Conservation (phyloP, 257 asterid species). For the Parsonsia alboflavescens region DNA sequence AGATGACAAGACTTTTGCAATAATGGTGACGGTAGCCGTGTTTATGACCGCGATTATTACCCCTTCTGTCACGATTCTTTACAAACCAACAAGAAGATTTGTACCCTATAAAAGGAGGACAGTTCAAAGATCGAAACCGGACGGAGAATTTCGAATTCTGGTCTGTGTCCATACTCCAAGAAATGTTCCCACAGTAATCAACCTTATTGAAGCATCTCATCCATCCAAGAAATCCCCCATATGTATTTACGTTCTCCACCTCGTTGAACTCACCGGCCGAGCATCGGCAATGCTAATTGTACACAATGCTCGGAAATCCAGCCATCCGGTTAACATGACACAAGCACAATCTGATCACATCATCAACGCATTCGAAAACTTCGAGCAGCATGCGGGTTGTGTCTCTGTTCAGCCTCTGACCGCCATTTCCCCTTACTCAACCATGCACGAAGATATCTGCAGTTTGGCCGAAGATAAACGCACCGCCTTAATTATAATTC, state of each 20-base stretch:
- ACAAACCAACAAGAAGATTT: constrained; percentile 61
- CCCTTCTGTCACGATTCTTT: constrained; percentile 55
- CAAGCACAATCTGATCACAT: constrained; percentile 93
- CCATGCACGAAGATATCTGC: constrained; percentile 91
- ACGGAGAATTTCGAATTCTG: constrained; percentile 59
- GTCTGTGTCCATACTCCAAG: constrained; percentile 77
- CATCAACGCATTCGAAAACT: constrained; percentile 79
- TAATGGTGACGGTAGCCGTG: constrained; percentile 76
- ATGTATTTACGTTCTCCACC: constrained; percentile 65
- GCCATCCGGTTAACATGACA: constrained; percentile 63
- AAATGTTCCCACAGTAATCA: constrained; percentile 81
- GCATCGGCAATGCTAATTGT: constrained; percentile 93
- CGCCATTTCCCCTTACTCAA: constrained; percentile 87
- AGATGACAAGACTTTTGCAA: constrained; percentile 70
- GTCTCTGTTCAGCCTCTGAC: constrained; percentile 74
- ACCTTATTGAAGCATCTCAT: constrained; percentile 76
- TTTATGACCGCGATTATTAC: constrained; percentile 66
- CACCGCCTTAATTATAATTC: constrained; percentile 58
- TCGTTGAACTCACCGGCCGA: constrained; percentile 89
- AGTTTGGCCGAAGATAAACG: constrained; percentile 78
- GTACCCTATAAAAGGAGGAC: constrained; percentile 65
- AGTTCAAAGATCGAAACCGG: constrained; percentile 51
- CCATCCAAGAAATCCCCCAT: constrained; percentile 76
- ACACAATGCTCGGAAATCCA: constrained; percentile 56
- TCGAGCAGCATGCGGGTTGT: constrained; percentile 55